Conservation (phyloP, 2,329 filamentous ascomycete species). For the Trichoderma afroharzianum region DNA sequence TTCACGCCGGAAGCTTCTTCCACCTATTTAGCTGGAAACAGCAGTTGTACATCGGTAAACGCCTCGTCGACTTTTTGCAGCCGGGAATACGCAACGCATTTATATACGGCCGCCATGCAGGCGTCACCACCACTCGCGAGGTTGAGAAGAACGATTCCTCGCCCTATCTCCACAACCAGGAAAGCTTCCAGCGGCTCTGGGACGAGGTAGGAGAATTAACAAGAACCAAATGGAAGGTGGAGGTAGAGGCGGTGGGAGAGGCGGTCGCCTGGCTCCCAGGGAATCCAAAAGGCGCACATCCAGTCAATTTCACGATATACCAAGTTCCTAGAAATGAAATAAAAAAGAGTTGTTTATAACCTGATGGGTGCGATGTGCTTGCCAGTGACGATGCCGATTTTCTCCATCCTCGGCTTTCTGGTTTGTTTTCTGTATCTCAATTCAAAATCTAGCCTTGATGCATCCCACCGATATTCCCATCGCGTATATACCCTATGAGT, state of each 20-base stretch:
- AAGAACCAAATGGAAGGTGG: conserved; percentile 47
- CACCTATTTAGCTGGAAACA: conserved; percentile 48
- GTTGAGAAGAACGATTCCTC: conserved; percentile 24
- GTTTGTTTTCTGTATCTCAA: background rate
- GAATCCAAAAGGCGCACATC: conserved; percentile 26
- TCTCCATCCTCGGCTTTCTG: background rate
- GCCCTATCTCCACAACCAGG: conserved; percentile 46
- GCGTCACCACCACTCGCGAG: conserved; percentile 31
- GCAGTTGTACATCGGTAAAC: conserved; percentile 43
- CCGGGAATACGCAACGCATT: conserved; percentile 42
- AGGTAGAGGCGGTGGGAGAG: conserved; percentile 34
- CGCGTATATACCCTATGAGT: background rate
- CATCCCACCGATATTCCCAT: no score
- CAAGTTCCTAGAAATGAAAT: conserved; percentile 29
- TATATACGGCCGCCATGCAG: conserved; percentile 52
- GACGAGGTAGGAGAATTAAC: conserved; percentile 49
- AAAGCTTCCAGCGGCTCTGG: conserved; percentile 52
- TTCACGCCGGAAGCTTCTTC: conserved; percentile 50
- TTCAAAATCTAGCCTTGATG: no score
- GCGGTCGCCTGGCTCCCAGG: conserved; percentile 25
- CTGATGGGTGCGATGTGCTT: background rate
- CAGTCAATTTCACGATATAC: conserved; percentile 35
- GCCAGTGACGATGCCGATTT: background rate
- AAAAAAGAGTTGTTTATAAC: conserved; percentile 11
- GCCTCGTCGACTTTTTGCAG: conserved; percentile 44